Evolutionary conservation across 257 asterid species (phyloP), one percentile per base, ranked within the genome.

Genomic region (Ajuga chamaepitys): DNA sequence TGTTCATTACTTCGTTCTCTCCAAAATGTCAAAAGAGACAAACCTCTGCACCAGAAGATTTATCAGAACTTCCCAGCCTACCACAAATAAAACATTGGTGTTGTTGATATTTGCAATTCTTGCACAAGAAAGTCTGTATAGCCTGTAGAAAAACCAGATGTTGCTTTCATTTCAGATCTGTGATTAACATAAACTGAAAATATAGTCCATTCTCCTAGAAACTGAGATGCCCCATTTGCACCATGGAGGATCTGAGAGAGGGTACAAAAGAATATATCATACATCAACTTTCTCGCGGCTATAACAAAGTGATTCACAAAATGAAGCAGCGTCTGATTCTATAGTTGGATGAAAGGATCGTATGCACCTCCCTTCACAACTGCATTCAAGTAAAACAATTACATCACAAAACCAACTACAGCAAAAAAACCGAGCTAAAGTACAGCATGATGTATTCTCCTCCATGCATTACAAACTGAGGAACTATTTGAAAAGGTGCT

Each of bases 351-450:
- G 95, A 75, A 87, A 87, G 61, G 95, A 85, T 73, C 93, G 80
- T 75, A 83, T 75, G 85, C 95, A 87, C 78, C 88, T 83, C 70
- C 95, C 93, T 79, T 83, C 90, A 58, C 95, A 87, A 62, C 95
- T 85, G 86, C 77, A 74, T 64, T 51, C 48, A 65, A 66, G 64
- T 52, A 28, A 53, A 38, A 51, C 4, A 66, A 46, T 30, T 13
- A 14, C n/a, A n/a, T n/a, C n/a, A n/a, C n/a, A n/a, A n/a, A n/a
- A n/a, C n/a, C n/a, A n/a, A n/a, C n/a, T n/a, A n/a, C n/a, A n/a
- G n/a, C n/a, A n/a, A n/a, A n/a, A n/a, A n/a, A n/a, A n/a, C n/a
- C n/a, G n/a, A n/a, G n/a, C n/a, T n/a, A n/a, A n/a, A n/a, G n/a
- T n/a, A n/a, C n/a, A n/a, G n/a, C n/a, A n/a, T n/a, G n/a, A n/a